Evolutionary conservation across 2,329 filamentous ascomycete species (phyloP), one percentile per base, ranked within the genome.

Genomic region (Nectriaceae sp.): DNA sequence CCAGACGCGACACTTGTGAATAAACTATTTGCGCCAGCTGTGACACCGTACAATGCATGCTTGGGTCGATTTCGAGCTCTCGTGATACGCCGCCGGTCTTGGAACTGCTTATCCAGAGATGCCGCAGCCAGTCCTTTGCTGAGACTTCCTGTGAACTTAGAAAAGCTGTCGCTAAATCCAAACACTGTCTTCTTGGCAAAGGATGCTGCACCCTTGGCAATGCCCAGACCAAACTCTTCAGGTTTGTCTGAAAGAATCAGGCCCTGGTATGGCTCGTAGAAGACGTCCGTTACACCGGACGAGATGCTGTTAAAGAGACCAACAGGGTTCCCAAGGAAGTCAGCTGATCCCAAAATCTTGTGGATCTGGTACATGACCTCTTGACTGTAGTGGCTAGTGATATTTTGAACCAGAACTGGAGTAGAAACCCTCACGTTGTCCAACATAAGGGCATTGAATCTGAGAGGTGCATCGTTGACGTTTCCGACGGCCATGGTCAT

Each of bases 401-500:
- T 84, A 65, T 92, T 96, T 66, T 89, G 87, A 19, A 91, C 80
- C 38, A 99, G 77, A 1, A 96, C 84, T 4, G 87, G 85, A 6
- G 91, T 85, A 0, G 94, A 96, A 4, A 99, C 88, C 21, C 94
- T 85, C 38, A 94, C 92, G 61, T 99, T 99, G 70, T 99, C 94
- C 20, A 99, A 75, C 75, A 99, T 89, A 20, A 99, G 76, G 1
- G 94, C 90, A 55, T 97, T 99, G 66, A 99, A 84, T 40, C 90
- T 86, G 44, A 99, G 85, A 0, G 94, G 95, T 5, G 94, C 94
- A 70, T 99, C 95, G 63, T 99, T 99, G 75, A 99, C 90, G 63
- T 99, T 99, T 55, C 94, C 94, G 63, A 99, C 94, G 13, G 94
- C 96, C 94, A 99, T 99, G 1, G 95, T 97, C 76, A 99, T 85